Conservation (phyloP, 1,139 yeast genomes). For the Suhomyces yuchorum region DNA sequence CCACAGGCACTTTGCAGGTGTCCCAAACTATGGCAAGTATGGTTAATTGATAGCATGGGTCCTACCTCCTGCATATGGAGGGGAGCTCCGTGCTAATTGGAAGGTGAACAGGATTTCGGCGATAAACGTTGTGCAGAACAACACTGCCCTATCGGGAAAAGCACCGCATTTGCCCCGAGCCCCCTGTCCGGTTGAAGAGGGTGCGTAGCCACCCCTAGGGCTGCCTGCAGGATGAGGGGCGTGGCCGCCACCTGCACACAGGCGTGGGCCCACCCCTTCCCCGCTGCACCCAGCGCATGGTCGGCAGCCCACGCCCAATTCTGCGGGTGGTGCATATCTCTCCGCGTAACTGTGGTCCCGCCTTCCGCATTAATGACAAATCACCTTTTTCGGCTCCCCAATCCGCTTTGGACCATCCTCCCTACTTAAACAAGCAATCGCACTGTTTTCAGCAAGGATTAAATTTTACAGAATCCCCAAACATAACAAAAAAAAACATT, state of each 20-base stretch:
- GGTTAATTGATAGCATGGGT: no score
- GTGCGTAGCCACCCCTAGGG: background rate
- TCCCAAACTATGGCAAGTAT: no score
- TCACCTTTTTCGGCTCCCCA: constrained; percentile 17
- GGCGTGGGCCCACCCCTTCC: constrained; percentile 1
- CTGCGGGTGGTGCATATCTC: constrained; percentile 3
- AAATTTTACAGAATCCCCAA: constrained; percentile 14
- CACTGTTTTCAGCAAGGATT: constrained; percentile 16
- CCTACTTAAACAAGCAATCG: constrained; percentile 17
- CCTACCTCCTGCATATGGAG: no score
- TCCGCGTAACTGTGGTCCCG: constrained; percentile 11
- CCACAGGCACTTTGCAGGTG: no score
- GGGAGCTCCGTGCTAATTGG: no score
- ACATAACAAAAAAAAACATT: constrained; percentile 14
- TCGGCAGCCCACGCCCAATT: constrained; percentile 3
- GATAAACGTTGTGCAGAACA: no score
- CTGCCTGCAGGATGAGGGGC: background rate
- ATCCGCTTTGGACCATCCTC: constrained; percentile 14
- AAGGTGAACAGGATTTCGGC: no score
- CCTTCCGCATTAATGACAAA: constrained; percentile 18
- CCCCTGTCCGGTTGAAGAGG: background rate
- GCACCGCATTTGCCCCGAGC: background rate
- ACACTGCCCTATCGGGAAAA: no score
- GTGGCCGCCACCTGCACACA: background rate
- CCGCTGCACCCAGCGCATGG: constrained; percentile 2